Conservation (phyloP, 1,284 basidiomycete species). For the Rhodotorula sp. region DNA sequence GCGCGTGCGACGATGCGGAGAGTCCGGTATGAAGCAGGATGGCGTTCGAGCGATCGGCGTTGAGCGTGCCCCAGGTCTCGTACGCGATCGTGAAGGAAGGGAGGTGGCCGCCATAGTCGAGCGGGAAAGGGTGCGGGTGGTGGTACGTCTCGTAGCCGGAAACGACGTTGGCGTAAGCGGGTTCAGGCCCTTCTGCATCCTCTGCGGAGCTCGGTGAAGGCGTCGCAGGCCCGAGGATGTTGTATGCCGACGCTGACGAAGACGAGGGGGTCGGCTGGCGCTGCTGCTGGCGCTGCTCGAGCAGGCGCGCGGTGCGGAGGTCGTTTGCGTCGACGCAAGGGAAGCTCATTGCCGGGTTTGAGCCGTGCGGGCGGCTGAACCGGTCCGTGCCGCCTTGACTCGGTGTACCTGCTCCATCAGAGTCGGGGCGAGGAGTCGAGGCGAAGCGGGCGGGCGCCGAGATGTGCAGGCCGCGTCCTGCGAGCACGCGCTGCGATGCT, state of each 20-base stretch:
- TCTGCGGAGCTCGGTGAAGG: slow-evolving; percentile 11
- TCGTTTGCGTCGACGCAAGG: slow-evolving; percentile 47
- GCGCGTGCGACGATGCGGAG: slow-evolving; percentile 93
- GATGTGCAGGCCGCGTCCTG: background rate
- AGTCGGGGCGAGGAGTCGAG: background rate
- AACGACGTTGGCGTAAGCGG: slow-evolving; percentile 53
- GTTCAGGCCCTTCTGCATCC: slow-evolving; percentile 51
- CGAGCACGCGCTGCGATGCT: background rate
- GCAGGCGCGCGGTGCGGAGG: slow-evolving; percentile 37
- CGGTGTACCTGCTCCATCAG: background rate
- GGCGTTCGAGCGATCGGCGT: slow-evolving; percentile 75
- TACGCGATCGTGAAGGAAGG: slow-evolving; percentile 86
- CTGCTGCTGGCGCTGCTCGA: slow-evolving; percentile 30
- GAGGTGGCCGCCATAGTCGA: slow-evolving; percentile 72
- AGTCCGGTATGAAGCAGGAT: slow-evolving; percentile 97
- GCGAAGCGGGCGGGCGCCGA: background rate
- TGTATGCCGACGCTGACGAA: slow-evolving; percentile 17
- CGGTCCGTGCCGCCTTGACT: background rate
- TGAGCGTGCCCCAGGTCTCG: slow-evolving; percentile 94
- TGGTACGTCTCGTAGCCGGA: slow-evolving; percentile 52
- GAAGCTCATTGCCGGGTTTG: slow-evolving; percentile 47
- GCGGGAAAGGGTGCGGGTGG: slow-evolving; percentile 60
- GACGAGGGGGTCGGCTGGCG: slow-evolving; percentile 10
- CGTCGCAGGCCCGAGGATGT: slow-evolving; percentile 19
- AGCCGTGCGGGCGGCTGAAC: slow-evolving; percentile 24